Percentiles rank a stretch among this genome's conserved stretches.
These are phyloP conservation scores for Elaeagnus macrophylla DNA, from an alignment of 306 rosid species.

Conservation along the genomic window DNA sequence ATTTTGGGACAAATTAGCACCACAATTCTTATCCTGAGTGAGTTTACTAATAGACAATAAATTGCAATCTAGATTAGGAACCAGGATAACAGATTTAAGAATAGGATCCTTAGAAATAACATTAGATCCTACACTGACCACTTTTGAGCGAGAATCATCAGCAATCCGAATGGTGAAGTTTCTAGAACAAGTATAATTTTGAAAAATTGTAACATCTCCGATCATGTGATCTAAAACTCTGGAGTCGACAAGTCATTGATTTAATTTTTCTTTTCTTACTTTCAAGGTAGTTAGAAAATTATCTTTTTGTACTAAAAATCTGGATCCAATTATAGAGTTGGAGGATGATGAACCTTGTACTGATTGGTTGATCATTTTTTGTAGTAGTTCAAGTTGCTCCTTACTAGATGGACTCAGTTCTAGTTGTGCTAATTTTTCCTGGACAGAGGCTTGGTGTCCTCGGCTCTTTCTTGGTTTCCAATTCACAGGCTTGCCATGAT, in stretches of 20 bases:
- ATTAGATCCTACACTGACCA: neutral
- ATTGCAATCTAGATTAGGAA: neutral
- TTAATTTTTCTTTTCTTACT: too few relatives aligned
- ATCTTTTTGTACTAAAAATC: too few relatives aligned
- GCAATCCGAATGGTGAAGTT: neutral
- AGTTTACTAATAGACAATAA: neutral
- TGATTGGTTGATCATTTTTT: too few relatives aligned
- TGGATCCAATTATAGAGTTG: too few relatives aligned
- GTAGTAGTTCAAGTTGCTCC: too few relatives aligned
- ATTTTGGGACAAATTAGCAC: neutral
- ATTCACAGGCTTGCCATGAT: conserved; percentile 2
- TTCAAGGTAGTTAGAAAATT: too few relatives aligned
- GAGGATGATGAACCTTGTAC: too few relatives aligned
- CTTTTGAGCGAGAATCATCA: neutral
- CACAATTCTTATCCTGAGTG: neutral
- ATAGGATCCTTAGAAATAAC: too few relatives aligned
- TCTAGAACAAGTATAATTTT: neutral
- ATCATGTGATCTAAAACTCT: neutral
- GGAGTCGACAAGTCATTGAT: neutral
- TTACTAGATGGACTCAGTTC: too few relatives aligned
- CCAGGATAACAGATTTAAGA: neutral
- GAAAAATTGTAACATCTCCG: neutral
- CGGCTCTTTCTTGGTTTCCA: neutral
- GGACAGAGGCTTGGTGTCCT: neutral
- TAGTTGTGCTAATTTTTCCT: neutral